A percentile compares a stretch with the other conserved stretches of the same genome.
Evolutionary conservation across 1,284 basidiomycete genomes (phyloP).

Genomic region (Malassezia yamatoensis): DNA sequence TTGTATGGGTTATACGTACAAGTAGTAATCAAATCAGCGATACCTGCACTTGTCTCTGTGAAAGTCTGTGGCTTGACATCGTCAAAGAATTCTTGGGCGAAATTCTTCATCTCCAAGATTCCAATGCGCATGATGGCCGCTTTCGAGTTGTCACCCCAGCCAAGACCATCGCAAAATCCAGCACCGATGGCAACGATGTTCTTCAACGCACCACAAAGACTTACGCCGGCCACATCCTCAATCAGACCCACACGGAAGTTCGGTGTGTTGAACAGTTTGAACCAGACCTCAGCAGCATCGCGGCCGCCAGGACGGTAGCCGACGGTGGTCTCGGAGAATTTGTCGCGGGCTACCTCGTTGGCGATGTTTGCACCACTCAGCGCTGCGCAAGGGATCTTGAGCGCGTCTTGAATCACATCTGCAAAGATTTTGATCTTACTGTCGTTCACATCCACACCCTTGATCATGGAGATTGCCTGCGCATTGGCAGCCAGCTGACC

Average conservation of each 20-base stretch:
- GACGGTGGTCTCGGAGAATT: conserved; percentile 55
- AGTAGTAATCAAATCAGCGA: conserved; percentile 57
- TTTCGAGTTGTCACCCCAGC: conserved; percentile 56
- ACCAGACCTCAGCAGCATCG: conserved; percentile 32
- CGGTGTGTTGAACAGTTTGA: conserved; percentile 51
- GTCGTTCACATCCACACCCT: conserved; percentile 48
- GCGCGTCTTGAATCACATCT: conserved; percentile 53
- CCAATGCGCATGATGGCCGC: conserved; percentile 55
- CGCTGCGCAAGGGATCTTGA: conserved; percentile 53
- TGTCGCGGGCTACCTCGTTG: conserved; percentile 53
- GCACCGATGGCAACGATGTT: conserved; percentile 55
- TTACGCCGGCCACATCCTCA: conserved; percentile 55
- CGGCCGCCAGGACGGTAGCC: conserved; percentile 50
- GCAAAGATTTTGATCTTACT: conserved; percentile 55
- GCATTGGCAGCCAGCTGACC: conserved; percentile 37
- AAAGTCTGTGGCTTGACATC: conserved; percentile 54
- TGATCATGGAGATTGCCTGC: conserved; percentile 48
- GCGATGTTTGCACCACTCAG: conserved; percentile 57
- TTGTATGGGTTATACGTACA: conserved; percentile 35
- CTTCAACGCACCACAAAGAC: conserved; percentile 56
- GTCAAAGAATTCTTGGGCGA: conserved; percentile 54
- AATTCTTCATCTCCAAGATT: conserved; percentile 49
- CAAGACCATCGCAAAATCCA: conserved; percentile 54
- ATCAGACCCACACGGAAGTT: conserved; percentile 54
- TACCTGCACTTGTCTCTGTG: conserved; percentile 52